Evolutionary conservation across 192 early-diverging fungal genomes (phyloP).

Genomic region (Anaeromyces robustus): DNA sequence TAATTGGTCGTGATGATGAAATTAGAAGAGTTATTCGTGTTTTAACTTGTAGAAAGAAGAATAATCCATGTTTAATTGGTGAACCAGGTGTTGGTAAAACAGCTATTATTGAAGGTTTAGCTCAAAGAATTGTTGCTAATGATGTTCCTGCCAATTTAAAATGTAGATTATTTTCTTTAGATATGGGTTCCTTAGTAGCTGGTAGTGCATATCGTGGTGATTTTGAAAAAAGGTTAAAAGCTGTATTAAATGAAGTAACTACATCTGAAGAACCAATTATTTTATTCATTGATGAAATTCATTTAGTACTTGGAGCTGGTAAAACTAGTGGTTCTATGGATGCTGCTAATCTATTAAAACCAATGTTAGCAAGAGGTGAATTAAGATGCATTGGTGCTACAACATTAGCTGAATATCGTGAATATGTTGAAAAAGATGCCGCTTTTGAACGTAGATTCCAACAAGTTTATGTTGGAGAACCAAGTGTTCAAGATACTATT

Average conservation of each 20-base stretch:
- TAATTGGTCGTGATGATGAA: constrained; percentile 93
- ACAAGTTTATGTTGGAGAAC: constrained; percentile 55
- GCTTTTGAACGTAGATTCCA: constrained; percentile 72
- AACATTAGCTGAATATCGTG: constrained; percentile 86
- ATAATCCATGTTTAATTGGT: constrained; percentile 79
- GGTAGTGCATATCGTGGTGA: constrained; percentile 95
- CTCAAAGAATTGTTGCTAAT: constrained; percentile 78
- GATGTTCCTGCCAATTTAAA: constrained; percentile 84
- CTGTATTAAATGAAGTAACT: constrained; percentile 87
- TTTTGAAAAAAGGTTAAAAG: constrained; percentile 95
- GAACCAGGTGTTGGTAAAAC: constrained; percentile 65
- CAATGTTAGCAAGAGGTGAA: constrained; percentile 94
- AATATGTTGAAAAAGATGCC: constrained; percentile 75
- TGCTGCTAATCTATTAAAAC: constrained; percentile 86
- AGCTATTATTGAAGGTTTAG: constrained; percentile 81
- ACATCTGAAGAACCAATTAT: constrained; percentile 82
- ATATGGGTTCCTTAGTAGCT: constrained; percentile 90
- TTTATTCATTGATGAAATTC: constrained; percentile 96
- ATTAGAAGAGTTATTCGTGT: constrained; percentile 89
- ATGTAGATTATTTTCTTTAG: constrained; percentile 69
- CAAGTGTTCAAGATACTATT: constrained; percentile 55
- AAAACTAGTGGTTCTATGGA: constrained; percentile 84
- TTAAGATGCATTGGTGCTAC: constrained; percentile 92
- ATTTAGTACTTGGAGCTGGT: constrained; percentile 85
- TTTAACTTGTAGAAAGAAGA: constrained; percentile 72